Evolutionary conservation across 139 green algal genomes (phyloP), one percentile per base, ranked within the genome.

Genomic region (Coelastrella sp.): DNA sequence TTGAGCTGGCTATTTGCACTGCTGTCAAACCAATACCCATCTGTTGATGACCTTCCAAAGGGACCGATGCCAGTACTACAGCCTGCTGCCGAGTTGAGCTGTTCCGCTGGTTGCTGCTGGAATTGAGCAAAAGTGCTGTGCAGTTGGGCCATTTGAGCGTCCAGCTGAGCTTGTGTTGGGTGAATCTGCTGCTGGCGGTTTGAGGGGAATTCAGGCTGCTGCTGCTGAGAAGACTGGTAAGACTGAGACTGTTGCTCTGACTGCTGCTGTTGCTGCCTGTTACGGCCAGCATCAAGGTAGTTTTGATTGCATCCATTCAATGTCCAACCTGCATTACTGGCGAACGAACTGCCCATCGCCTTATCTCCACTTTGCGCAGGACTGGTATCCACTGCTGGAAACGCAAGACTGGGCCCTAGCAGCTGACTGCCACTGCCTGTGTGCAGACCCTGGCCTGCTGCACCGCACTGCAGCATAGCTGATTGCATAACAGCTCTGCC

Each of bases 91-190:
- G 58, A 7, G n/a, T 1, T 8, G 14, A 25, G 17, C 27, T 79
- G 83, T 65, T 22, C 9, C n/a, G n/a, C 24, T 24, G n/a, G 82
- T n/a, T 76, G 59, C 63, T 88, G 83, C 17, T 80, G 83, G 8
- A 84, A n/a, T 65, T 65, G 83, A 56, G 35, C 58, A n/a, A 78
- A 63, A 19, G 10, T 79, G 58, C n/a, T 60, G 27, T 90, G 85
- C 58, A 84, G 59, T 57, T 84, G 73, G 59, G 85, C 85, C 74
- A 90, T 90, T 24, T 90, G 73, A 15, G 85, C 73, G 12, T 60
- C 85, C 7, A 88, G 20, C 15, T 61, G 11, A 4, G 25, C 58
- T 65, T 76, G 85, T 63, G 56, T 63, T 20, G n/a, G 73, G 10
- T 19, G 22, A 7, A 68, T 35, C 68, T 90, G 85, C 73, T 90